phyloP scores from a whole-genome alignment of 1,284 basidiomycete genomes.

The Hymenochaete sp. region DNA sequence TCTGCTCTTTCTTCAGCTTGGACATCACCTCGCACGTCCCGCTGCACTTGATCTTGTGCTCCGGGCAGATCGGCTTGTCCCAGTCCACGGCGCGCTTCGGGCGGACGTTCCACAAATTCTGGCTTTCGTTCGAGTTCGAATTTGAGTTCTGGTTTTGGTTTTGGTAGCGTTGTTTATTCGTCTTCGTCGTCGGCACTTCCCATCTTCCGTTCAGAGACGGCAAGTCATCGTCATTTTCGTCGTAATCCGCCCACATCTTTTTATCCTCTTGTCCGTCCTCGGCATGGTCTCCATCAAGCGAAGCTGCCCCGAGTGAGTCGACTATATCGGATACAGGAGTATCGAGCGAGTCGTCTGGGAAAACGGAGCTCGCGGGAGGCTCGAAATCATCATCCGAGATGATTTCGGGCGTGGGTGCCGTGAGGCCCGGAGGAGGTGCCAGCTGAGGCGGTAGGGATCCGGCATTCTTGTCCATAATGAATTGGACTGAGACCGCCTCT shows the following conservation, averaged over 20 bases:
- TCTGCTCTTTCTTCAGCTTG: no score
- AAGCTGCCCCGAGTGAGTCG: background rate
- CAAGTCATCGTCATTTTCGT: background rate
- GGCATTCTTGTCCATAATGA: background rate
- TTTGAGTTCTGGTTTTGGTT: no score
- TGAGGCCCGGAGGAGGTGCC: conserved; percentile 10
- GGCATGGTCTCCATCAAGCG: background rate
- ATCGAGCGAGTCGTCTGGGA: background rate
- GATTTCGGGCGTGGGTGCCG: background rate
- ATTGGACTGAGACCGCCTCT: no score
- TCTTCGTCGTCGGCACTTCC: background rate
- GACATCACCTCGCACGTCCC: no score
- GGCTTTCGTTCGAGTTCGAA: no score
- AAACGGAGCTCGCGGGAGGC: no score
- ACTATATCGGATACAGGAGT: background rate
- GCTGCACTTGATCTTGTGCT: conserved; percentile 11
- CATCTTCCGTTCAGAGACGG: no score
- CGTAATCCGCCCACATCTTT: background rate
- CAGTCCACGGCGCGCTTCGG: conserved; percentile 6
- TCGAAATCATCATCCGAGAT: conserved; percentile 2
- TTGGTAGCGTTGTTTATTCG: background rate
- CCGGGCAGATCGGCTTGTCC: conserved; percentile 15
- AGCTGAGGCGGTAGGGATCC: conserved; percentile 3
- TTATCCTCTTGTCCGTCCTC: background rate
- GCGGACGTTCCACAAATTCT: conserved; percentile 5